Base-by-base conservation (phyloP, 169 alveolate species). In the Cryptosporidium tyzzeri region DNA sequence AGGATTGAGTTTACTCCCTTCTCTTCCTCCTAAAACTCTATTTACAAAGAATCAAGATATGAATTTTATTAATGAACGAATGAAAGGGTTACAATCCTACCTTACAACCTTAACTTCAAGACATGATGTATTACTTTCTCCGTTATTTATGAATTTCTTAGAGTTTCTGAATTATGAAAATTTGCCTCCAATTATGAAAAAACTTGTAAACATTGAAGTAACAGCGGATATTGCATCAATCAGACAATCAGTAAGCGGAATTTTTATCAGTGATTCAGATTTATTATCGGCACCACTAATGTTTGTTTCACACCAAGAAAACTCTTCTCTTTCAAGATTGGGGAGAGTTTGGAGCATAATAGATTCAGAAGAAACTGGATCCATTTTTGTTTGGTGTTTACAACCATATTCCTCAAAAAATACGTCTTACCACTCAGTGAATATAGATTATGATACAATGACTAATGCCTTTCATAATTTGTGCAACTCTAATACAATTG, bases 321-420 rank as follows among this genome's bases (percentile, higher is more conserved):
- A 58, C 26, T 80, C 89, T 29, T 29, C 75, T 23, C 59, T 80
- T 1, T 80, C 89, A 16, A 80, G 89, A 80, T 45, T 80, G 39
- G 89, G 89, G 0, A 80, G 45, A 80, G 89, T 80, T 62, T 80
- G 89, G 89, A 80, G 89, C 44, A 80, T 80, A 18, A 80, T 80
- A 9, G 89, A 80, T n/a, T 9, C 89, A 21, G 89, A 80, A 23
- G 89, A 80, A 37, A 39, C 75, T 26, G 89, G 89, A 6, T 61
- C 14, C 12, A 45, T 62, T 26, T 80, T 41, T 62, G 45, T 62
- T 6, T 80, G 89, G 89, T 29, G 70, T 41, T 26, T 80, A 65
- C 67, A 23, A 18, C 51, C 89, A 1, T 14, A 33, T 39, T 29
- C 37, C 33, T 14, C 41, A 16, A 48, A 48, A 12, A 58, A 23